Evolutionary conservation across 352 stramenopile species (phyloP), one percentile per base, ranked within the genome.

Genomic region (Bremia lactucae): DNA sequence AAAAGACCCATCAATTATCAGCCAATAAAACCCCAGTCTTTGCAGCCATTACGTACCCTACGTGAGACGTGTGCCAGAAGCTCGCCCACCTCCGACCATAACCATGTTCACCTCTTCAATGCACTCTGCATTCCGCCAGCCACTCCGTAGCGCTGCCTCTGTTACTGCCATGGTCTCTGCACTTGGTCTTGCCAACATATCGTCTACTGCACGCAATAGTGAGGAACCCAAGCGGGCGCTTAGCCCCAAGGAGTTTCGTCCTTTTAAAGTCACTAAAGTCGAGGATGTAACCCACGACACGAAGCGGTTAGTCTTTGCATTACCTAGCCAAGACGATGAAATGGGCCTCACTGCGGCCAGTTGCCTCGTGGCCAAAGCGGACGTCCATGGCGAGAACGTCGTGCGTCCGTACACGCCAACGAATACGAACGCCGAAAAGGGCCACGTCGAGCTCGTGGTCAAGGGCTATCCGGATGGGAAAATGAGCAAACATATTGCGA

Each of bases 391-490:
- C 51, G 78, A 91, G 50, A 45, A 42, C 6, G 73, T 87, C n/a
- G 59, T 87, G 15, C 63, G 62, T 6, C 80, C 82, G 14, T 95
- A 95, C 72, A 95, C 84, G 31, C 82, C 84, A 11, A 74, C 67
- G 24, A 86, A 83, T 52, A 72, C 68, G 29, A 86, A 85, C 49
- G 64, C 46, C 21, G 65, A 85, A 49, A 82, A 77, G 47, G 81
- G 78, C 40, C 44, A 71, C 57, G 48, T 91, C 14, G 73, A 88
- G 46, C 69, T 91, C 20, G 69, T 93, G 31, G 78, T 95, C 46
- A 95, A 95, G 59, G 64, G 68, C 19, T 95, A 95, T 57, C 70
- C 80, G 8, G 62, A 64, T 16, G 83, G 83, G 40, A 75, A 83
- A 46, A 67, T 95, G 33, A 91, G 77, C 46, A 81, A 80, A 49